Evolutionary conservation across 805 yeast species (phyloP).

Genomic region (Diddensiella caesifluorescens): DNA sequence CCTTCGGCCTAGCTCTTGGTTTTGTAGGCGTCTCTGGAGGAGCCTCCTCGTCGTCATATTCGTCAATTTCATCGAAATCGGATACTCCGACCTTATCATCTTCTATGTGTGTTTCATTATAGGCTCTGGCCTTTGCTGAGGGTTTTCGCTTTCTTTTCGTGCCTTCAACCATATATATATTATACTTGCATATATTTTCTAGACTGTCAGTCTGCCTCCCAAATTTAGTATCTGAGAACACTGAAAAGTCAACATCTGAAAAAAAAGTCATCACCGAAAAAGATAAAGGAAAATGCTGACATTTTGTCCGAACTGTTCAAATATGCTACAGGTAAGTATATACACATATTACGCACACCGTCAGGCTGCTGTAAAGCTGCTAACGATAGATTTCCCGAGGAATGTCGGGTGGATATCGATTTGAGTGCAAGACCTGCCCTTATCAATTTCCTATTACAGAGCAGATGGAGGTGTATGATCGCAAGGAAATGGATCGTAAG

Average conservation of each 20-base stretch:
- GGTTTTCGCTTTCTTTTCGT: neutral
- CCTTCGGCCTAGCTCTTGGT: slow-evolving; percentile 1
- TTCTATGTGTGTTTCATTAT: neutral
- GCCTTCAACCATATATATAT: too few species aligned
- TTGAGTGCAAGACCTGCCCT: slow-evolving; percentile 92
- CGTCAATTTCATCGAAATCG: neutral
- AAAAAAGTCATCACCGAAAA: too few species aligned
- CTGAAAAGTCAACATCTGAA: too few species aligned
- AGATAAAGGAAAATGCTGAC: slow-evolving; percentile 64
- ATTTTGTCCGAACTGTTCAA: slow-evolving; percentile 91
- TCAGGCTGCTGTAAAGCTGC: neutral
- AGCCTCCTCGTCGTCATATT: neutral
- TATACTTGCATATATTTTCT: too few species aligned
- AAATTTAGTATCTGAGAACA: too few species aligned
- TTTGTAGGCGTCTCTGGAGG: slow-evolving; percentile 3
- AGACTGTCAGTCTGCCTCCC: too few species aligned
- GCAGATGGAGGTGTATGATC: slow-evolving; percentile 68
- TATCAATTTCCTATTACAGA: slow-evolving; percentile 87
- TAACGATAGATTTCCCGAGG: slow-evolving; percentile 47
- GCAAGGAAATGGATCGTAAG: slow-evolving; percentile 77
- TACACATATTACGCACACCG: slow-evolving; percentile 17
- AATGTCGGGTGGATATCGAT: slow-evolving; percentile 50
- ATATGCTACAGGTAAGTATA: slow-evolving; percentile 76
- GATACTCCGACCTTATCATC: neutral
- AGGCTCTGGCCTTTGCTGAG: neutral